Percentiles rank a stretch among this genome's conserved stretches.
Evolutionary conservation across 176 grass and related monocot species (phyloP).

Genomic region (Microstegium vimineum): DNA sequence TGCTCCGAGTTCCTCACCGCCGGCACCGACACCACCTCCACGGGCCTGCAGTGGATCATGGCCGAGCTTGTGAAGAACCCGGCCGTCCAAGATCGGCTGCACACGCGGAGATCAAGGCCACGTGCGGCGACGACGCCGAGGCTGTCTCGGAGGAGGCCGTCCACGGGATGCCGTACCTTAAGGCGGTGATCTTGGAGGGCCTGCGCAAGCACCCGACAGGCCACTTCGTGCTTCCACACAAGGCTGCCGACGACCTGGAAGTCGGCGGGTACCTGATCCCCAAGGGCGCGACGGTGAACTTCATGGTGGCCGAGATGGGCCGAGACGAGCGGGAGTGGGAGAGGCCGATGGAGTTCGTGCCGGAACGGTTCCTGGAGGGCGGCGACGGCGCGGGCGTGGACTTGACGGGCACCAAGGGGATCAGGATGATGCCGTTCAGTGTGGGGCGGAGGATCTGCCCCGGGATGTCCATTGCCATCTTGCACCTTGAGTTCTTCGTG

Average conservation of each 20-base stretch:
- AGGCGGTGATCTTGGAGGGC: constrained; percentile 40
- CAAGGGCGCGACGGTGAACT: constrained; percentile 46
- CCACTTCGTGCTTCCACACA: constrained; percentile 55
- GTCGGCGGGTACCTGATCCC: constrained; percentile 50
- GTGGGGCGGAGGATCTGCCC: constrained; percentile 39
- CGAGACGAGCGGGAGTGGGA: constrained; percentile 35
- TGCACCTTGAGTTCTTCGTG: constrained; percentile 63
- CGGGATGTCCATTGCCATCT: constrained; percentile 37
- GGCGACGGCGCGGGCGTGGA: constrained; percentile 39
- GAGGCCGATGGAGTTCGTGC: constrained; percentile 37
- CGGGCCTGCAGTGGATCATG: too few species aligned
- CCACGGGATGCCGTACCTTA: constrained; percentile 21
- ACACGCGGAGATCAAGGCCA: constrained; percentile 33
- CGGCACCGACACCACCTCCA: too few species aligned
- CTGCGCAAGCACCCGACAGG: constrained; percentile 60
- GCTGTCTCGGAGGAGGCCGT: constrained; percentile 45
- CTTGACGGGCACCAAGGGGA: constrained; percentile 47
- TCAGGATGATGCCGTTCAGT: constrained; percentile 60
- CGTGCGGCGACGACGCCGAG: neutral
- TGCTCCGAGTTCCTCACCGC: constrained; percentile 69
- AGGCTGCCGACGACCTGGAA: constrained; percentile 37
- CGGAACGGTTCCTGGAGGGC: constrained; percentile 50
- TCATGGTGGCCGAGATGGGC: constrained; percentile 44
- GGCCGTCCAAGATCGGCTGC: neutral
- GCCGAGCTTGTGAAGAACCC: too few species aligned